Base-by-base conservation (phyloP, 2,329 filamentous ascomycete species). In the Arthrobotrys sinensis region DNA sequence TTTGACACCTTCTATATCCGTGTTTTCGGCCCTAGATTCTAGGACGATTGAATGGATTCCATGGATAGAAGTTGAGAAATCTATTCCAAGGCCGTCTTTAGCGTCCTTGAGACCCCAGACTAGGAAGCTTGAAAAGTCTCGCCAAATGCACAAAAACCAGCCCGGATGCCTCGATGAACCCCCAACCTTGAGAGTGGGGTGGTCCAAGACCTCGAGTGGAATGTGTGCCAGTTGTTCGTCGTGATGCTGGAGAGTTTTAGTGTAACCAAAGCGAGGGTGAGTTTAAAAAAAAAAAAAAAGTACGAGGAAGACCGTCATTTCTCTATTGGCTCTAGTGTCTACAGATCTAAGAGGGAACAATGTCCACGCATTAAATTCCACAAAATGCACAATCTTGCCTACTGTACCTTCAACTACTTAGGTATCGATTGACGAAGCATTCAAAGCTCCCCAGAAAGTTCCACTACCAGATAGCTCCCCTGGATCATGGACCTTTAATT, bases 81-180 rank as follows among this genome's bases (percentile, higher is more conserved):
- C 36, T 28, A 53, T 46, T 52, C 63, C 46, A 62, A 50, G 46
- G 38, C 55, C 21, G 28, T 50, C 38, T 36, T 57, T 66, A 66
- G 69, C 62, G 62, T 65, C 38, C 46, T 19, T n/a, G 34, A 53
- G 50, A 66, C 53, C 66, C 72, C 66, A 66, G 57, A 76, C 72
- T 70, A 76, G 72, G 72, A 76, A 76, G 72, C 65, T 76, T 70
- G 34, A 70, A 53, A 76, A 57, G 57, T 55, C 45, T 64, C 64
- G 64, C 65, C 53, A 63, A 68, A 63, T 43, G 43, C 64, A 60
- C 36, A 68, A 32, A 62, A 62, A 32, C 28, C 21, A 34, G 36
- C 55, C 68, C 64, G 63, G 71, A 68, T 48, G 65, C 38, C 70
- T 60, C 19, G 40, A 60, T 46, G 40, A 36, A 24, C 21, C 65